A percentile compares a stretch with the other conserved stretches of the same genome.
Conservation (phyloP, 169 alveolate species). For the Cryptosporidium muris region DNA sequence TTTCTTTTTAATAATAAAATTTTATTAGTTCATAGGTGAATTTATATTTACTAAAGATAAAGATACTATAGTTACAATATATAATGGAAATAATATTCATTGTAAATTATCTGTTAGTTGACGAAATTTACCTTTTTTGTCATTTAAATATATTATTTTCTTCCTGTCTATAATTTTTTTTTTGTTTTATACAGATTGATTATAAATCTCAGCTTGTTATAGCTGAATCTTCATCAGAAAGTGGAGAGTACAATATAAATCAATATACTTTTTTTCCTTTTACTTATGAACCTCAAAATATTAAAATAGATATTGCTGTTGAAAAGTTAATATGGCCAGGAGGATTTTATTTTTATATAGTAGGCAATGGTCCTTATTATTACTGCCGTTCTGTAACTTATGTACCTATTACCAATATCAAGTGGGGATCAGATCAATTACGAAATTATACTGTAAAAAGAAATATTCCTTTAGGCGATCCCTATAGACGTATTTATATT, state of each 20-base stretch:
- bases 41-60: constrained; percentile 8
- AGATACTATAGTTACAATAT: constrained; percentile 59
- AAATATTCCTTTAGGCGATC: constrained; percentile 66
- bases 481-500: constrained; percentile 37
- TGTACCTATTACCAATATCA: constrained; percentile 8
- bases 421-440: constrained; percentile 10
- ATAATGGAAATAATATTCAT: constrained; percentile 37
- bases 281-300: constrained; percentile 19
- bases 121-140: too few relatives aligned
- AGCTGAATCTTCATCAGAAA: constrained; percentile 20
- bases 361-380: constrained; percentile 62
- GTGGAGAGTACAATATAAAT: constrained; percentile 9
- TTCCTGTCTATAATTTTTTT: too few relatives aligned
- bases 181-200: constrained; percentile 2
- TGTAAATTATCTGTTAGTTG: background rate
- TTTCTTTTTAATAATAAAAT: too few relatives aligned
- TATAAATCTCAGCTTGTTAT: constrained; percentile 29
- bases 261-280: constrained; percentile 55
- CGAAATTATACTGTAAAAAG: constrained; percentile 17
- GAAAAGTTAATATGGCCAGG: constrained; percentile 69
- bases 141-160: too few relatives aligned
- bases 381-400: constrained; percentile 24
- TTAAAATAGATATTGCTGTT: constrained; percentile 37
- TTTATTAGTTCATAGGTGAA: background rate
- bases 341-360: constrained; percentile 58